A percentile compares a stretch with the other conserved stretches of the same genome.
These are phyloP conservation scores for Ganoderma lucidum DNA, from an alignment of 1,284 basidiomycete genomes.

Conservation along the genomic window DNA sequence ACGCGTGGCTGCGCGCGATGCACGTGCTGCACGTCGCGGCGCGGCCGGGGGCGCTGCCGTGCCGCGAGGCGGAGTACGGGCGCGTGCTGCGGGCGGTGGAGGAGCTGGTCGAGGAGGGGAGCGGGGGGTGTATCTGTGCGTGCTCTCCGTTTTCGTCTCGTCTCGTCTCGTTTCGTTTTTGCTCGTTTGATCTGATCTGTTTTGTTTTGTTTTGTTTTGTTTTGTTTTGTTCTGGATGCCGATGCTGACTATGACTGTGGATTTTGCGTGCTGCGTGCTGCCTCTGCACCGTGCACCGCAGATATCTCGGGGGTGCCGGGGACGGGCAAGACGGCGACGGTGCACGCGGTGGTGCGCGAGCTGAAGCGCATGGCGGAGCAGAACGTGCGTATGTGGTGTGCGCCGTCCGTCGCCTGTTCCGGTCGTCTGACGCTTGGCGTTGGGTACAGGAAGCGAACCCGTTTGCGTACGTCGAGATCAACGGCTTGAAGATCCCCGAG, in stretches of 20 bases:
- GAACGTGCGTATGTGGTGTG: conserved; percentile 56
- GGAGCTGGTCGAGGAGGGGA: conserved; percentile 90
- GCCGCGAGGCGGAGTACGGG: conserved; percentile 89
- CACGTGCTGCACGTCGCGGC: conserved; percentile 93
- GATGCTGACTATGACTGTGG: neutral
- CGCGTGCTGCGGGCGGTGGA: conserved; percentile 83
- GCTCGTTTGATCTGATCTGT: too few relatives aligned
- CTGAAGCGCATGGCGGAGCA: conserved; percentile 87
- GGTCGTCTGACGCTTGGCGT: conserved; percentile 37
- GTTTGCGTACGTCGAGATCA: conserved; percentile 98
- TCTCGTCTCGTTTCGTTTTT: too few relatives aligned
- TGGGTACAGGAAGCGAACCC: conserved; percentile 81
- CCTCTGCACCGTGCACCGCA: conserved; percentile 39
- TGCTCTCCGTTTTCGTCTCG: conserved; percentile 25
- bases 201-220: neutral
- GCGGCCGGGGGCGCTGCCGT: conserved; percentile 90
- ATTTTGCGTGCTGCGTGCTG: neutral
- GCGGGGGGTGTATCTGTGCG: conserved; percentile 95
- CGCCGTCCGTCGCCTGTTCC: neutral
- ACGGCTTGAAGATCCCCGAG: conserved; percentile 92
- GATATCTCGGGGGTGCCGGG: conserved; percentile 98
- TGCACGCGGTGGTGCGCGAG: conserved; percentile 90
- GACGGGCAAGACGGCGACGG: conserved; percentile 98
- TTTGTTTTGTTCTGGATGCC: neutral
- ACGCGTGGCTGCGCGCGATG: conserved; percentile 88